Conservation (phyloP, 768 basidiomycete genomes). For the Auriscalpium microsporum region DNA sequence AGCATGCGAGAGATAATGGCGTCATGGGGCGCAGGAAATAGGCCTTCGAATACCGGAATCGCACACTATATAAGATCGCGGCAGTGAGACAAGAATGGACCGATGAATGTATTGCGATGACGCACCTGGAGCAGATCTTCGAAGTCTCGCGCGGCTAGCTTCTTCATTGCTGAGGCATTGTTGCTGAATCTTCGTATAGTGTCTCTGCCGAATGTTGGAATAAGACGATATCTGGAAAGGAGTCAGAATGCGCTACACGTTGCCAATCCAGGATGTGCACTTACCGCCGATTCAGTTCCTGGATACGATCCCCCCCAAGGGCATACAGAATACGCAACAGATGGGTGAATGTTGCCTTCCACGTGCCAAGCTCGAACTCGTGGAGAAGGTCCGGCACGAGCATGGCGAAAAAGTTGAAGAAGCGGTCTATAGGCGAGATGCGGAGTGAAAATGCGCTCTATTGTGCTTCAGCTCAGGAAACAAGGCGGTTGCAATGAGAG, state of each 20-base stretch:
- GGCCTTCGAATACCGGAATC: too few relatives aligned
- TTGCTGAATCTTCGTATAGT: constrained; percentile 17
- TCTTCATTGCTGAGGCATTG: constrained; percentile 20
- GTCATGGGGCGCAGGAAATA: too few relatives aligned
- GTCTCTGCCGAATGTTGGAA: constrained; percentile 20
- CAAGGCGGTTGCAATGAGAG: neutral
- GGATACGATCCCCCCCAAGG: constrained; percentile 7
- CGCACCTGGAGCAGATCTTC: too few relatives aligned
- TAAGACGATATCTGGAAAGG: constrained; percentile 5
- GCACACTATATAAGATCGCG: too few relatives aligned
- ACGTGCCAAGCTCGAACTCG: too few relatives aligned
- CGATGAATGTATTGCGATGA: too few relatives aligned
- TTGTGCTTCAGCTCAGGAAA: neutral
- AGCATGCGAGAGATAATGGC: too few relatives aligned
- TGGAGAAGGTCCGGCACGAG: too few relatives aligned
- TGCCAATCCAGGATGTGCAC: neutral
- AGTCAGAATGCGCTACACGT: neutral
- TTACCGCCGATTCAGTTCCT: constrained; percentile 20
- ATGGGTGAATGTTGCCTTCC: constrained; percentile 31
- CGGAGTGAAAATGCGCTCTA: constrained; percentile 28
- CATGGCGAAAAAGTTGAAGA: constrained; percentile 18
- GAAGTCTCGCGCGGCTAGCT: too few relatives aligned
- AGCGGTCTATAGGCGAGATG: constrained; percentile 13
- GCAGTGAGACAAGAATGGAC: too few relatives aligned
- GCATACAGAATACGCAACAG: constrained; percentile 26